Evolutionary conservation across 202 grass and related monocot species (phyloP), one percentile per base, ranked within the genome.

Genomic region (Zizania palustris): DNA sequence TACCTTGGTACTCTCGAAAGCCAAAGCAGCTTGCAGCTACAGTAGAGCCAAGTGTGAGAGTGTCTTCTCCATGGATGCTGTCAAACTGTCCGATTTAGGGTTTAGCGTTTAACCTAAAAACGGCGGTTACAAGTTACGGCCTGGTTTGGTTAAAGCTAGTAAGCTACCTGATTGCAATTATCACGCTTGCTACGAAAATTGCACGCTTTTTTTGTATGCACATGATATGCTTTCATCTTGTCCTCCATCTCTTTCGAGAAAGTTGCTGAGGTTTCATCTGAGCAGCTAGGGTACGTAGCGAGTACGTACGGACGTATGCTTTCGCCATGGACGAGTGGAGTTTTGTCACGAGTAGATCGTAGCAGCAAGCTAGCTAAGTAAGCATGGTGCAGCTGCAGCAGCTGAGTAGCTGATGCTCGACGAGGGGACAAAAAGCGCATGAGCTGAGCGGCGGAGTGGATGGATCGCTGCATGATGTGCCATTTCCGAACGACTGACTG

Each of bases 1-100:
- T 66, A 19, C 53, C 83, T 81, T 21, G 86, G 77, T 85, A 85
- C 43, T 77, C n/a, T 60, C 72, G 71, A 88, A 84, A 88, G 86
- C 41, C 76, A 65, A 76, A 78, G 50, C 64, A 78, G 21, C 64
- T 4, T 7, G 15, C 3, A 38, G 62, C 28, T 28, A 2, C 2
- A 28, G 28, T 13, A 34, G 72, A 10, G 46, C 55, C 63, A 67
- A 49, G 51, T 68, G 60, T 6, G 28, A 28, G 28, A 28, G 28
- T 28, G 28, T 28, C 28, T 45, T 11, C 3, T 65, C 86, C 34
- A 85, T 62, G 86, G 82, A 81, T 45, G 20, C 69, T 73, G 69
- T 44, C 73, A 81, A 28, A 28, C 2, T 28, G 28, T 28, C 28
- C 28, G 28, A 28, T 28, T 28, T 28, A 28, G 0, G 28, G 28